Conservation (phyloP, 1,139 yeast genomes). For the Candida pseudoviswanathii region DNA sequence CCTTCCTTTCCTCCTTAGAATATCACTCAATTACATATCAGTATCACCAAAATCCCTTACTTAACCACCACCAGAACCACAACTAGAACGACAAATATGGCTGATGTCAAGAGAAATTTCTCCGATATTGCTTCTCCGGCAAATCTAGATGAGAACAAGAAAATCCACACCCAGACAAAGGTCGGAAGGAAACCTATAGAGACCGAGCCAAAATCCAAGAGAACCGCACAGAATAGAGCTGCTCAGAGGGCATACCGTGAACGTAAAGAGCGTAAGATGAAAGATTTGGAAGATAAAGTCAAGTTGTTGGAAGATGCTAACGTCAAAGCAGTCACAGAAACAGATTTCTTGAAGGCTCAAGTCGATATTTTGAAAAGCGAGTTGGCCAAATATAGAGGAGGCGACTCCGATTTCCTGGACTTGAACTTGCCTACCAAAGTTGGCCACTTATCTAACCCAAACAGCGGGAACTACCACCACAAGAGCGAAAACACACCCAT, state of each 20-base stretch:
- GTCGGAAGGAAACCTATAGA: constrained; percentile 73
- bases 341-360: constrained; percentile 74
- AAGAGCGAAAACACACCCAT: constrained; percentile 9
- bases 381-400: constrained; percentile 67
- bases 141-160: constrained; percentile 36
- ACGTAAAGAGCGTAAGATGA: constrained; percentile 84
- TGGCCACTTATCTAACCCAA: constrained; percentile 33
- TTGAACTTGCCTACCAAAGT: constrained; percentile 36
- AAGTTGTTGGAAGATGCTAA: constrained; percentile 69
- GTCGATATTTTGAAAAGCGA: constrained; percentile 75
- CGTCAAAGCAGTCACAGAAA: constrained; percentile 62
- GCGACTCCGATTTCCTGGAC: constrained; percentile 41
- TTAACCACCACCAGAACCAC: too few species aligned
- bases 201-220: constrained; percentile 78
- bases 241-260: constrained; percentile 97
- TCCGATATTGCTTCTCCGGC: constrained; percentile 28
- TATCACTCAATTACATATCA: too few species aligned
- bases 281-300: constrained; percentile 83
- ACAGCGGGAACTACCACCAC: constrained; percentile 14
- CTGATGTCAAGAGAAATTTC: constrained; percentile 39
- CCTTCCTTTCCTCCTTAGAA: too few species aligned
- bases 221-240: constrained; percentile 96
- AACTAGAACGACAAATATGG: constrained; percentile 20
- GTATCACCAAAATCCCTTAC: too few species aligned
- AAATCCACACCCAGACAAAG: constrained; percentile 32